Base-by-base conservation (phyloP, 2,329 filamentous ascomycete species). In the Bipolaris sorokiniana region DNA sequence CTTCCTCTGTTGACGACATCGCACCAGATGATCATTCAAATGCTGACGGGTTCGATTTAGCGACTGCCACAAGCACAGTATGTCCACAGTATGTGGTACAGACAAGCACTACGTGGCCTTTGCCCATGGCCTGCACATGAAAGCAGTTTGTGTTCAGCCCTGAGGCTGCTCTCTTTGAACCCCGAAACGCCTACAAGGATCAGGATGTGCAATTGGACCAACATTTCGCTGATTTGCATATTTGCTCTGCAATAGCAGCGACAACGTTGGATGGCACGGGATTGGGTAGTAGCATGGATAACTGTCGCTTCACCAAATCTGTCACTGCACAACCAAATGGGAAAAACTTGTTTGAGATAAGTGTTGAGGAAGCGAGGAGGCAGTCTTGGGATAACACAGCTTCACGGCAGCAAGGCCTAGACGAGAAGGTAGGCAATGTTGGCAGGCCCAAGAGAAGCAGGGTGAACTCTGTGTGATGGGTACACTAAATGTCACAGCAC, bases 101-200 rank as follows among this genome's bases (percentile, higher is more conserved):
- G 18, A 13, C 42, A 18, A 11, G 58, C 6, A 37, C 48, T 6
- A 37, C 45, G 22, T 46, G 59, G 6, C 57, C 50, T 38, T 62
- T 52, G 10, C 62, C 65, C 18, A 59, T 64, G 1, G 64, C 68
- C 22, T 63, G 56, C 7, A 60, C 66, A 22, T 52, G 41, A 9
- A 56, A 54, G 15, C 63, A 61, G 2, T 36, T 44, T 18, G 20
- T 37, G 7, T 58, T 73, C 16, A 68, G 63, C 37, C 64, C 71
- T 1, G 59, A 59, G 16, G 72, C 72, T 36, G 51, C 57, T 11
- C 54, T 52, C 7, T 75, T 76, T 41, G 46, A 68, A 48, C 68
- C 71, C 3, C 55, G 41, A 40, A 36, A 26, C 11, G 42, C 16
- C 6, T 38, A 52, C 36, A 50, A 28, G 18, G n/a, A 22, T 20